Evolutionary conservation across 352 stramenopile species (phyloP), one percentile per base, ranked within the genome.

Genomic region (Phytophthora fragariae): DNA sequence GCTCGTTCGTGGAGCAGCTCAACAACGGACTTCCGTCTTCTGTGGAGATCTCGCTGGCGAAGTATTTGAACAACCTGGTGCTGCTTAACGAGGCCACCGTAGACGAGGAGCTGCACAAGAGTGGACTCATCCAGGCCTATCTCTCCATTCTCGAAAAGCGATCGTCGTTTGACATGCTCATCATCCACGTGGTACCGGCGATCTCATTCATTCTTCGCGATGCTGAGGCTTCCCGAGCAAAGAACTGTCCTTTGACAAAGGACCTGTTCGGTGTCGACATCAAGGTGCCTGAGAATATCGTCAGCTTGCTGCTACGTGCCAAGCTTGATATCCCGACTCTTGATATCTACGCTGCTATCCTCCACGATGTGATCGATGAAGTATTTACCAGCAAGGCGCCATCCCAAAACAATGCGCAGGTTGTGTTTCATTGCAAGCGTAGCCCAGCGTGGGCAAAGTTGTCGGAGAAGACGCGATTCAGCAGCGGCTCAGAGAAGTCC

Each of bases 111-210:
- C 73, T 96, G 7, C 88, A 94, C 70, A 76, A 84, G 27, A 79
- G 71, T 44, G 76, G 70, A 8, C 71, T 96, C 8, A 83, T 95
- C 50, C 77, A 83, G 53, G 80, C 79, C n/a, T 96, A 96, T 63
- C 70, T 96, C 2, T 53, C 76, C 29, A 79, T 92, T 39, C 65
- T 96, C 11, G 79, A 89, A 61, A 80, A 81, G 19, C 88, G 88
- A 17, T 83, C 90, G 57, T 82, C 80, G 24, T 94, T 94, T 39
- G 90, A 96, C 57, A 96, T 96, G 90, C 76, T 96, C 27, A 76
- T 94, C n/a, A 95, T 96, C 57, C 90, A 95, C 73, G 76, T 93
- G 54, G 83, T 96, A 6, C 89, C 90, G 1, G 85, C 88, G 1
- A 84, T 96, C 27, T 86, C 87, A 11, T 96, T 92, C 63, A 83